These are phyloP conservation scores for Wallacemonas sp. DNA, from an alignment of 208 protist species.

Conservation along the genomic window DNA sequence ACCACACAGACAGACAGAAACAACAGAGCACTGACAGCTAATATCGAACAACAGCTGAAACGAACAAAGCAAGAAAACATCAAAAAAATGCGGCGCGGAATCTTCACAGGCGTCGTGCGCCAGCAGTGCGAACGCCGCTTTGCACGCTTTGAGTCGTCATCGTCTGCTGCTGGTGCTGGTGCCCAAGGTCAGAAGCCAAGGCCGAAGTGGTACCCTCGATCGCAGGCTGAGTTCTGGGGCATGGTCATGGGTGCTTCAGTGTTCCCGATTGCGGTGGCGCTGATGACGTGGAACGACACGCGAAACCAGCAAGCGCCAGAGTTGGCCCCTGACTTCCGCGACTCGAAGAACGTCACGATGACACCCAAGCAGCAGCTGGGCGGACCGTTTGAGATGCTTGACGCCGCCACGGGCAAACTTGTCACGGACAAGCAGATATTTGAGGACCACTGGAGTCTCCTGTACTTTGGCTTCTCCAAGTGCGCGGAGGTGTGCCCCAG, in stretches of 20 bases:
- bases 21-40: no score
- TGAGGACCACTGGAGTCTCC: constrained; percentile 71
- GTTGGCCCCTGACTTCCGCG: constrained; percentile 53
- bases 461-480: constrained; percentile 91
- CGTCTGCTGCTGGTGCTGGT: neutral
- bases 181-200: neutral
- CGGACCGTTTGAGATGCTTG: constrained; percentile 62
- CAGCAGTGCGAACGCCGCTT: constrained; percentile 5
- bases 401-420: constrained; percentile 59
- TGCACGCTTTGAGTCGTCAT: constrained; percentile 1
- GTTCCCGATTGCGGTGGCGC: constrained; percentile 46
- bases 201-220: constrained; percentile 48
- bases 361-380: constrained; percentile 61
- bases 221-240: constrained; percentile 62
- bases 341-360: constrained; percentile 38
- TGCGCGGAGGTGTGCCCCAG: constrained; percentile 84
- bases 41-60: no score
- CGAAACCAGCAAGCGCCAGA: constrained; percentile 22
- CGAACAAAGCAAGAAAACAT: no score
- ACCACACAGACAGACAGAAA: no score
- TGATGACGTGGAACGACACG: constrained; percentile 61
- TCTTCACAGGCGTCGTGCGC: neutral
- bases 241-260: constrained; percentile 53
- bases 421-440: constrained; percentile 75
- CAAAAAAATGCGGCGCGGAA: constrained; percentile 1